Percentiles rank a stretch among this genome's conserved stretches.
These are phyloP conservation scores for Alternaria ethzedia DNA, from an alignment of 2,329 filamentous ascomycete species.

Conservation along the genomic window DNA sequence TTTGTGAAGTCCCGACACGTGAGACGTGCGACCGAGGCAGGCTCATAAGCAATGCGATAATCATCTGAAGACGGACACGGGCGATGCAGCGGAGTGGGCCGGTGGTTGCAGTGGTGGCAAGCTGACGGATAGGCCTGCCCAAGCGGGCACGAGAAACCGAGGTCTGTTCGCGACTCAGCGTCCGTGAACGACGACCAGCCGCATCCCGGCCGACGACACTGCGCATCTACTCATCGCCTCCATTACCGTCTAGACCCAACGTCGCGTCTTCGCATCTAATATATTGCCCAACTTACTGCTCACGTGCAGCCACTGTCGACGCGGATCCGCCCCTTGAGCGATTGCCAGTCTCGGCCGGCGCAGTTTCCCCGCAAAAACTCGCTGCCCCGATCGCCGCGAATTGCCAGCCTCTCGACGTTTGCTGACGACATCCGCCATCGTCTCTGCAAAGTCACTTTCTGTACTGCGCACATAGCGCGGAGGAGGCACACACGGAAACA, in stretches of 20 bases:
- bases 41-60: neutral
- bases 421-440: constrained; percentile 15
- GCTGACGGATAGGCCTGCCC: constrained; percentile 26
- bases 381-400: constrained; percentile 9
- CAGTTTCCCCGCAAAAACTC: constrained; percentile 16
- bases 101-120: constrained; percentile 1
- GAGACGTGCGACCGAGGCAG: neutral
- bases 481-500: constrained; percentile 42
- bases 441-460: neutral
- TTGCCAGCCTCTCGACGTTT: constrained; percentile 7
- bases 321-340: constrained; percentile 20
- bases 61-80: neutral
- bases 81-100: neutral
- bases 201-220: constrained; percentile 18
- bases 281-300: neutral
- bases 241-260: neutral
- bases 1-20: no score
- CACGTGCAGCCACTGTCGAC: neutral
- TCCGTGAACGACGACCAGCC: constrained; percentile 24
- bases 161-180: constrained; percentile 24
- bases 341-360: constrained; percentile 3
- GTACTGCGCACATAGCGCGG: constrained; percentile 27
- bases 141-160: constrained; percentile 31
- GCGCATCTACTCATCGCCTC: neutral
- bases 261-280: neutral